Conservation (phyloP, 805 yeast genomes). For the Yamadazyma sp. region DNA sequence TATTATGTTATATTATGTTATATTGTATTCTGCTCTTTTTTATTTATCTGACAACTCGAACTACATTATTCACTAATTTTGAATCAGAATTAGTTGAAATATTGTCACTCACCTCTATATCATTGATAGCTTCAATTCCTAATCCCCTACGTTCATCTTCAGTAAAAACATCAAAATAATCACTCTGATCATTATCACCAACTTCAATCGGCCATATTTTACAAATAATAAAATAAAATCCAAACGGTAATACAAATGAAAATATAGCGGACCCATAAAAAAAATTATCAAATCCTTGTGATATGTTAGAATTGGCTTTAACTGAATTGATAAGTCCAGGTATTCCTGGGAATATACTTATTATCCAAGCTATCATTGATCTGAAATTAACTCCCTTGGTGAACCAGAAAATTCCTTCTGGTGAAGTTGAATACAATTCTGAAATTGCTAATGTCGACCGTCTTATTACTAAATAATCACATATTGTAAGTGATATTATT, state of each 20-base stretch:
- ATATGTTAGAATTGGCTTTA: conserved; percentile 7
- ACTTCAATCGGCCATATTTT: conserved; percentile 14
- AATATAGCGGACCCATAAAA: conserved; percentile 15
- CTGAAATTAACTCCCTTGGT: conserved; percentile 43
- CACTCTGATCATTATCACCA: conserved; percentile 35
- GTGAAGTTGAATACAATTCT: conserved; percentile 34
- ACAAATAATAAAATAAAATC: conserved; percentile 29
- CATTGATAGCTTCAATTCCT: conserved; percentile 16
- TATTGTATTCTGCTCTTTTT: too few species aligned
- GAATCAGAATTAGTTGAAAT: too few species aligned
- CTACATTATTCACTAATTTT: too few species aligned
- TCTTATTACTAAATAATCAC: conserved; percentile 39
- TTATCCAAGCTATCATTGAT: conserved; percentile 34
- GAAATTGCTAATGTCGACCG: conserved; percentile 34
- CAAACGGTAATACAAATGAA: conserved; percentile 25
- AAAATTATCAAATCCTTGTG: conserved; percentile 12
- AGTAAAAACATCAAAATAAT: conserved; percentile 36
- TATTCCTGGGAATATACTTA: conserved; percentile 45
- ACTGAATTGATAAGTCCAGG: conserved; percentile 46
- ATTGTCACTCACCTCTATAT: too few species aligned
- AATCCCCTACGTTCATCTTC: conserved; percentile 27
- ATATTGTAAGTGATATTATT: conserved; percentile 23
- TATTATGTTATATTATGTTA: too few species aligned
- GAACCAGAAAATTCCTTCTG: conserved; percentile 41
- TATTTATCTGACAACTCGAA: too few species aligned